A percentile compares a stretch with the other conserved stretches of the same genome.
Conservation (phyloP, 306 rosid genomes). For the Fragaria vesca region DNA sequence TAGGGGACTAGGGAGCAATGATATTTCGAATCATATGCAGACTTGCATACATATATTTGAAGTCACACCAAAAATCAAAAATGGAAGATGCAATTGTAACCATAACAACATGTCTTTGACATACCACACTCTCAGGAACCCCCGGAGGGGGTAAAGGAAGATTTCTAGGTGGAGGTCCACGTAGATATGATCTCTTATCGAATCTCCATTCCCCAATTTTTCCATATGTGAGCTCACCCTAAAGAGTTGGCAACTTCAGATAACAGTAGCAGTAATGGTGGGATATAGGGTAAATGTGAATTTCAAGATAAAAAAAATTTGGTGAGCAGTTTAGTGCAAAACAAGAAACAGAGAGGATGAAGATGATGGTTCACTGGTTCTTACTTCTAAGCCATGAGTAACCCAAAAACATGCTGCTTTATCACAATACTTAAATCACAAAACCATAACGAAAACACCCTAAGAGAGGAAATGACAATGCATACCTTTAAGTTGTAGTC, state of each 20-base stretch:
- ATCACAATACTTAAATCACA: neutral
- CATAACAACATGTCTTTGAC: slow-evolving; percentile 23
- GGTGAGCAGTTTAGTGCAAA: neutral
- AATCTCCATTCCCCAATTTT: slow-evolving; percentile 95
- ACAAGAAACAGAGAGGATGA: neutral
- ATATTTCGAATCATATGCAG: neutral
- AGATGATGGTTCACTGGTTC: neutral
- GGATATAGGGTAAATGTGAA: neutral
- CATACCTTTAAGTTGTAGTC: slow-evolving; percentile 82
- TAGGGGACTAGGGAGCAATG: neutral
- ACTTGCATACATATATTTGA: neutral
- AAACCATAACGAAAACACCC: neutral
- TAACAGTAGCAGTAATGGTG: neutral
- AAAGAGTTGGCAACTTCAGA: slow-evolving; percentile 22
- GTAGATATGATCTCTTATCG: slow-evolving; percentile 84
- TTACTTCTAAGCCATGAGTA: neutral
- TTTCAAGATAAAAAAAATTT: neutral
- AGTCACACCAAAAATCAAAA: neutral
- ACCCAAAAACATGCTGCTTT: neutral
- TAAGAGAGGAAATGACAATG: neutral
- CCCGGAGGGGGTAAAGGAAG: slow-evolving; percentile 88
- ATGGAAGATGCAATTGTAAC: slow-evolving; percentile 6
- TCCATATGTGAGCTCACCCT: slow-evolving; percentile 94
- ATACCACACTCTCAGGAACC: slow-evolving; percentile 99
- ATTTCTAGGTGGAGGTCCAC: slow-evolving; percentile 83